Evolutionary conservation across 805 yeast genomes (phyloP), one percentile per base, ranked within the genome.

Genomic region (Myxozyma neotropica): DNA sequence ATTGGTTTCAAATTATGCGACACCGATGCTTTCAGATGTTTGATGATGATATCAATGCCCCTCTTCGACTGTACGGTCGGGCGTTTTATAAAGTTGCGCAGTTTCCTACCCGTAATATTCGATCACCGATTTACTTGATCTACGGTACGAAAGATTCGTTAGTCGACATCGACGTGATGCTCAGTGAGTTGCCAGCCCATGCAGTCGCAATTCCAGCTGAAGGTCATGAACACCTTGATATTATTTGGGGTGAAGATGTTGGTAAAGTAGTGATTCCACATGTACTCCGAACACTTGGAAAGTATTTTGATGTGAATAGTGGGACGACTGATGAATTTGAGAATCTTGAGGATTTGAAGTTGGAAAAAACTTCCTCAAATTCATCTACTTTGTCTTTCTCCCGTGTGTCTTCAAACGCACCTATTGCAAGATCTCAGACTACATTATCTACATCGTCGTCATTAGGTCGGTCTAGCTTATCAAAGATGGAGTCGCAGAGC

Each of bases 1-100:
- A 90, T 73, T 90, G 97, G 97, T 89, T 90, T 69, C 96, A 90
- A 74, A 92, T 93, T 54, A 88, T 93, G 62, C 79, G 86, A 53
- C 79, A 87, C 5, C 83, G 82, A 47, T 80, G 82, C 49, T 92
- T 93, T 72, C 96, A 92, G 72, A 87, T 94, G 96, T 93, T 84
- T 73, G 94, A 88, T 69, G 96, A 89, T 63, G 77, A 72, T 21
- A 59, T 69, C 46, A 52, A 67, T 59, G 51, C 68, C 44, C 46
- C 68, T 39, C 52, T 69, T 54, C 66, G 69, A 33, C 73, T 74
- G 60, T 72, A 71, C 60, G 69, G 67, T 38, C 61, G 57, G 27
- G 74, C 75, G 53, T 77, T 75, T 50, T 81, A 81, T 69, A 78
- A 80, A 61, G 83, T 78, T 43, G 81, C 82, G 17, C 80, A 79